Base-by-base conservation (phyloP, 2,329 filamentous ascomycete species). In the Thelonectria discophora region DNA sequence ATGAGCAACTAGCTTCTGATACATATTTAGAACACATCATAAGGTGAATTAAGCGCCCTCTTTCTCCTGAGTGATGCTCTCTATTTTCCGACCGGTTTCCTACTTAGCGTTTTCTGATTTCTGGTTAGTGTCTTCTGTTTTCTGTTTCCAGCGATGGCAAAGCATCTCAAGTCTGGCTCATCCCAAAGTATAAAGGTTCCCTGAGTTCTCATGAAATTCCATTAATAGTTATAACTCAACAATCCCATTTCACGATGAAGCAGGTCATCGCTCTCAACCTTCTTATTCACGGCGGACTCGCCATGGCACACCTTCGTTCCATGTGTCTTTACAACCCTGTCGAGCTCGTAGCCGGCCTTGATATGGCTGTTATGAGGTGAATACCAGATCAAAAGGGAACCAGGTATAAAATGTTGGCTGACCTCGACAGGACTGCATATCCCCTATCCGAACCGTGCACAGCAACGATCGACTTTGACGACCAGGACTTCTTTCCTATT, bases 251-350 rank as follows among this genome's bases (percentile, higher is more conserved):
- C 4, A 39, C 15, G 8, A 52, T 52, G 17, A 24, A 24, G 32
- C 10, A 39, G 12, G 21, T 42, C 24, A 13, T 52, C 3, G 8
- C 21, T 40, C 13, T 52, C 10, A 40, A 13, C 21, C 32, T 52
- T 21, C 49, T 52, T 7, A 39, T 39, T 52, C 5, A 39, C 10
- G 6, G 18, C 12, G 34, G 49, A 39, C 37, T 52, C 15, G n/a
- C 49, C n/a, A 37, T 52, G 5, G 13, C 17, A 8, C 15, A 39
- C 17, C 3, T 39, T 24, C 34, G 32, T n/a, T 39, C 17, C 2
- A 52, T 17, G n/a, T 52, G 17, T 40, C 18, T 52, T 27, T 52
- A 39, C 10, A 52, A 52, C 20, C 49, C 49, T 15, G 12, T 52
- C 17, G 30, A 52, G 15, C 20, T 52, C 2, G 30, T 39, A 15